Base-by-base conservation (phyloP, 495 filamentous ascomycete species). In the Letharia lupina region DNA sequence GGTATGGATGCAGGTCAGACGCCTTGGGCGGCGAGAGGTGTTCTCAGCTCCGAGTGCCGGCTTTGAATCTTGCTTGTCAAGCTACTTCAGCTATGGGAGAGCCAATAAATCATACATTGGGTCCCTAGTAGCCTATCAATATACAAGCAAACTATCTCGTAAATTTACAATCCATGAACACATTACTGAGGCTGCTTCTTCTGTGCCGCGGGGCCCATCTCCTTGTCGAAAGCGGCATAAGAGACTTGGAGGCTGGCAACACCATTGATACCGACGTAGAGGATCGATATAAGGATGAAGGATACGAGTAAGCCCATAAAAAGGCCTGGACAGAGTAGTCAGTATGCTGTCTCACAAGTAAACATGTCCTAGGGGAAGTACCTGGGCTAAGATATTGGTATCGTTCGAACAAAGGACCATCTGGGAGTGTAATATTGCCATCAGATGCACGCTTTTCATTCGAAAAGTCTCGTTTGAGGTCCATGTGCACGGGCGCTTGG, bases 151-250 rank as follows among this genome's bases (percentile, higher is more conserved):
- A 64, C 10, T 4, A 60, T 37, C 20, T 10, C 41, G 31, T 45
- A 45, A 37, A 18, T 13, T 20, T 45, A 47, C 28, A 65, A 56
- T 20, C 10, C 10, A 33, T 23, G 18, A 40, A 40, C 12, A 23
- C 35, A 44, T 66, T 33, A 67, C 58, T 68, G 45, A 48, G 58
- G 35, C 42, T 89, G 84, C 80, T 96, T 96, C 83, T 90, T 96
- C 77, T 95, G 90, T 63, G 86, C 89, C 42, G 83, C 80, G 57
- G 91, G 87, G 0, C 93, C 91, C 78, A 91, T 96, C 74, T 97
- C 93, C 82, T 94, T 96, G 73, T 95, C 92, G 75, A 98, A 98
- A 2, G 94, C 92, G 60, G 87, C 90, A 77, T 98, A 98, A 13
- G 89, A 86, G 16, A 98, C 89, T 75, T 96, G 79, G 47, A 98